A percentile compares a stretch with the other conserved stretches of the same genome.
phyloP scores from a whole-genome alignment of 345 rosid species.

The Triadica sebifera region DNA sequence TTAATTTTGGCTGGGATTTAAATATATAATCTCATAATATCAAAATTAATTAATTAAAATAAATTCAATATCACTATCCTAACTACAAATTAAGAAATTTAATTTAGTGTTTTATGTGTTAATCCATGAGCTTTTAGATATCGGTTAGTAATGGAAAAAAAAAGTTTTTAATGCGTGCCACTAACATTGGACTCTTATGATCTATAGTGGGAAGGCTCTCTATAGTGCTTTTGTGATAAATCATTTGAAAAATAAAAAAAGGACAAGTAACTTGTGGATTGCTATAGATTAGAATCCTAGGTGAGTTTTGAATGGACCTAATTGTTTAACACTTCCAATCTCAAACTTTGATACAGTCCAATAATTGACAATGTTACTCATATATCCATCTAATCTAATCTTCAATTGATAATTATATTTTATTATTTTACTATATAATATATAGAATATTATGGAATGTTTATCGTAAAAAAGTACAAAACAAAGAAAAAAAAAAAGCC shows the following conservation, averaged over 20 bases:
- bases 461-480: neutral
- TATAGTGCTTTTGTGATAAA: conserved; percentile 19
- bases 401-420: no score
- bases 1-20: no score
- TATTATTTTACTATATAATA: neutral
- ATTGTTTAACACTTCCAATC: conserved; percentile 18
- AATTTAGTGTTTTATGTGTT: no score
- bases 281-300: conserved; percentile 52
- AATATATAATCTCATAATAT: no score
- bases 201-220: conserved; percentile 32
- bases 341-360: conserved; percentile 22
- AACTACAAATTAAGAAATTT: no score
- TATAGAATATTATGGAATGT: neutral
- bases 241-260: conserved; percentile 8
- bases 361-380: conserved; percentile 37
- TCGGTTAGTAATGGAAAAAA: no score
- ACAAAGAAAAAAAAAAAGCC: neutral
- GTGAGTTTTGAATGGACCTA: conserved; percentile 36
- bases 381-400: neutral
- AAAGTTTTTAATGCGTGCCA: no score
- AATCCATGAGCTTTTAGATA: no score
- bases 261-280: conserved; percentile 33
- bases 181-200: neutral
- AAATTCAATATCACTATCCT: no score
- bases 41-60: no score